Percentiles rank a stretch among this genome's conserved stretches.
These are phyloP conservation scores for Trichoderma erinaceum DNA, from an alignment of 495 filamentous ascomycete species.

Conservation along the genomic window DNA sequence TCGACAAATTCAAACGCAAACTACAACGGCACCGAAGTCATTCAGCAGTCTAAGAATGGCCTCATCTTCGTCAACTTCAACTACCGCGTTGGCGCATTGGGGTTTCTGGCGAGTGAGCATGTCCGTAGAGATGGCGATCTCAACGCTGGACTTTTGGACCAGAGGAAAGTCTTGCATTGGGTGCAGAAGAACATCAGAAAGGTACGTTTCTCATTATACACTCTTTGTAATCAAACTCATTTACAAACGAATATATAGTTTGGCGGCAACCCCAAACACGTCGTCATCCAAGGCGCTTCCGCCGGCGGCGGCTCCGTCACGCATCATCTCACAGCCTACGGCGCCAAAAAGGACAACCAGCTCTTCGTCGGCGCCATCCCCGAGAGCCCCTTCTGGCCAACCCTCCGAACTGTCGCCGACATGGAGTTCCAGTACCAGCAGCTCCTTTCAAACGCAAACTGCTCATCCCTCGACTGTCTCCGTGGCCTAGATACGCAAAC, in stretches of 20 bases:
- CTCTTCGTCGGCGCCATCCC: slow-evolving; percentile 38
- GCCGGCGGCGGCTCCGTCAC: slow-evolving; percentile 63
- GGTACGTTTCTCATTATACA: slow-evolving; percentile 32
- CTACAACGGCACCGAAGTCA: slow-evolving; percentile 57
- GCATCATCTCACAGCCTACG: slow-evolving; percentile 60
- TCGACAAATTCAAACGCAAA: slow-evolving; percentile 56
- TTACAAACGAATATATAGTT: slow-evolving; percentile 39
- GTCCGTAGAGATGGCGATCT: slow-evolving; percentile 48
- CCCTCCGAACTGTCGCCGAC: slow-evolving; percentile 33
- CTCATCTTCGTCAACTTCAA: slow-evolving; percentile 73
- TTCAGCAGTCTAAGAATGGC: slow-evolving; percentile 50
- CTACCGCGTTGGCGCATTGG: slow-evolving; percentile 65
- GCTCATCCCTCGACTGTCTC: slow-evolving; percentile 45
- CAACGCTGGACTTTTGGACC: slow-evolving; percentile 69
- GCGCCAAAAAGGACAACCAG: slow-evolving; percentile 25
- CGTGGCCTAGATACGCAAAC: slow-evolving; percentile 37
- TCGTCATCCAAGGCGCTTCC: slow-evolving; percentile 66
- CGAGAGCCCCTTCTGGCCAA: slow-evolving; percentile 42
- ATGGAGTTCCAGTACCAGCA: slow-evolving; percentile 41
- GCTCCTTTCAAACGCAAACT: slow-evolving; percentile 27
- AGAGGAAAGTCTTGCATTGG: slow-evolving; percentile 62
- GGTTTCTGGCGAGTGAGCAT: slow-evolving; percentile 61
- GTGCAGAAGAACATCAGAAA: slow-evolving; percentile 56
- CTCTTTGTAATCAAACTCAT: neutral
- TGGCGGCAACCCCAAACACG: slow-evolving; percentile 64